These are phyloP conservation scores for Amyloporia xantha DNA, from an alignment of 768 basidiomycete species.

Conservation along the genomic window DNA sequence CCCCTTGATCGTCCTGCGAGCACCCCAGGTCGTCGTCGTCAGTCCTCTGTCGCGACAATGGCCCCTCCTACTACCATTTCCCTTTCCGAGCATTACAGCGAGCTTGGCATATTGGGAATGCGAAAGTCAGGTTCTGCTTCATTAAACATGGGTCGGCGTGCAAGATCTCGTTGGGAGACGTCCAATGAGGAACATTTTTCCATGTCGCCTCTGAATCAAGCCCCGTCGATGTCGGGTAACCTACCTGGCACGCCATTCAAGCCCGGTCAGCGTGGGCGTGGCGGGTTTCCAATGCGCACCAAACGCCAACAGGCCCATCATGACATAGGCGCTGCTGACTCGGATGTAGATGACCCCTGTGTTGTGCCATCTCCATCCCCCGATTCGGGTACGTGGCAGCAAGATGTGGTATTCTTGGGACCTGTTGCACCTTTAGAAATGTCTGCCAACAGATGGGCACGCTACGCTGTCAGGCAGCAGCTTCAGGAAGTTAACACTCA, in stretches of 20 bases:
- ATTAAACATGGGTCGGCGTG: conserved; percentile 68
- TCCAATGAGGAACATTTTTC: conserved; percentile 67
- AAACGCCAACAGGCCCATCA: conserved; percentile 75
- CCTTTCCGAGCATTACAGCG: conserved; percentile 44
- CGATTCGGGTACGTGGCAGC: conserved; percentile 21
- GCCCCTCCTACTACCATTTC: conserved; percentile 26
- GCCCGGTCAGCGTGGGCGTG: conserved; percentile 42
- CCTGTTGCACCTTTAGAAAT: conserved; percentile 71
- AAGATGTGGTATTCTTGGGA: conserved; percentile 36
- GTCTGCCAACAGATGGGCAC: conserved; percentile 82
- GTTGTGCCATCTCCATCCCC: conserved; percentile 23
- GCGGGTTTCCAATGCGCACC: conserved; percentile 39
- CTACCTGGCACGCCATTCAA: conserved; percentile 41
- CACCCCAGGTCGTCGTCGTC: conserved; percentile 55
- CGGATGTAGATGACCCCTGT: conserved; percentile 34
- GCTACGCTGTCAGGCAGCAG: conserved; percentile 36
- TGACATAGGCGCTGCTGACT: conserved; percentile 68
- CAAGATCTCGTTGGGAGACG: conserved; percentile 45
- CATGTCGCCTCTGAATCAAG: conserved; percentile 39
- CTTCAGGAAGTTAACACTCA: conserved; percentile 44
- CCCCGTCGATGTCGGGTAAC: conserved; percentile 49
- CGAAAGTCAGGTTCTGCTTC: conserved; percentile 28
- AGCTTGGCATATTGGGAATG: conserved; percentile 36
- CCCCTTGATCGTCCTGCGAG: conserved; percentile 58
- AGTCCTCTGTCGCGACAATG: conserved; percentile 38